Conservation (phyloP, 169 alveolate species). For the Plasmodium gaboni region DNA sequence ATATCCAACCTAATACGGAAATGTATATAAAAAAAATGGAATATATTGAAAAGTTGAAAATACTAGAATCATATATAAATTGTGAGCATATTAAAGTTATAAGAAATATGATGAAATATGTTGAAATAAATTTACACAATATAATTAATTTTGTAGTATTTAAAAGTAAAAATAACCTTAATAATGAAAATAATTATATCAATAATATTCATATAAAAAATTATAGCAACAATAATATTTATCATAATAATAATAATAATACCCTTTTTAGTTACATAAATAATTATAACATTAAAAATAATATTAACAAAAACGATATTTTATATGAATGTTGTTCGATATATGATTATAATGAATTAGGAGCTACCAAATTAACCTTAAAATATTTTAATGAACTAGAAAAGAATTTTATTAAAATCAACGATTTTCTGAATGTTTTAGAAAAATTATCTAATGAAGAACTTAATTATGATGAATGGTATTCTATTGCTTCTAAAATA, state of each 20-base stretch:
- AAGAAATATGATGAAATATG: conserved; percentile 40
- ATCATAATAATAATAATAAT: background rate
- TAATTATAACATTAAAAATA: background rate
- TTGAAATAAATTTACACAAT: conserved; percentile 40
- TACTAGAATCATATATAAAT: conserved; percentile 18
- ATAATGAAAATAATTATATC: no score
- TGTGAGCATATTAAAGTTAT: conserved; percentile 49
- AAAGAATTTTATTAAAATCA: conserved; percentile 35
- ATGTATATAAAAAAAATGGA: background rate
- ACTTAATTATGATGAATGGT: conserved; percentile 66
- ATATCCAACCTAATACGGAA: background rate
- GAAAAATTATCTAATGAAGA: conserved; percentile 62
- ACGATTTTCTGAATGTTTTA: conserved; percentile 20
- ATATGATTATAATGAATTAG: conserved; percentile 63
- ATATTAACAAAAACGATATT: conserved; percentile 31
- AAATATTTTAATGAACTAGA: conserved; percentile 60
- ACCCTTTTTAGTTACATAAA: background rate
- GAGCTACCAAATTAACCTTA: conserved; percentile 55
- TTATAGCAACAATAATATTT: no score
- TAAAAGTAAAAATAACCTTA: background rate
- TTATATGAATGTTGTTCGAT: conserved; percentile 52
- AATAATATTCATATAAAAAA: no score
- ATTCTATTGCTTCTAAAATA: conserved; percentile 43
- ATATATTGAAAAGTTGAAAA: conserved; percentile 32
- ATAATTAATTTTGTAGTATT: conserved; percentile 28